A percentile compares a stretch with the other conserved stretches of the same genome.
Conservation (phyloP, 1,139 yeast species). For the Blastobotrys buckinghamii region DNA sequence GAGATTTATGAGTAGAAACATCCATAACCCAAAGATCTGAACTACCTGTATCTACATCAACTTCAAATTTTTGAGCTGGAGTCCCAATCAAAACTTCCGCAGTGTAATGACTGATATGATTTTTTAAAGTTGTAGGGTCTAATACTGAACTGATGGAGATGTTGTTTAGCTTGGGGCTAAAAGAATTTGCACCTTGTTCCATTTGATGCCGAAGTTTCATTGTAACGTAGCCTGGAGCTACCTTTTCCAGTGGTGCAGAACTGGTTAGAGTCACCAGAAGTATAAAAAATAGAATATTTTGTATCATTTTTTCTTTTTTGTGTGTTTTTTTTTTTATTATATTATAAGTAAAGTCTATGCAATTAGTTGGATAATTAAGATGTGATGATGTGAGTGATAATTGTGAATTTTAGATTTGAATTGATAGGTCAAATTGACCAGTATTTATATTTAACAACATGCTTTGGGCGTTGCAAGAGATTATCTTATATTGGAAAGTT, state of each 20-base stretch:
- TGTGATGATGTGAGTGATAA: no score
- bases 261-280: neutral
- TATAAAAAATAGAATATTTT: no score
- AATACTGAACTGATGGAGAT: neutral
- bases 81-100: constrained; percentile 17
- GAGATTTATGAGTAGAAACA: constrained; percentile 13
- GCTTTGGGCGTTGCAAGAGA: no score
- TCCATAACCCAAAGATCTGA: constrained; percentile 55
- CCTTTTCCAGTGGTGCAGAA: neutral
- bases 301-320: no score
- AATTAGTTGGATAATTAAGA: no score
- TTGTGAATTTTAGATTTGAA: no score
- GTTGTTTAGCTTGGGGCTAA: neutral
- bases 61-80: constrained; percentile 14
- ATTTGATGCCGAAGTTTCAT: neutral
- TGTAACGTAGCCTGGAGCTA: neutral
- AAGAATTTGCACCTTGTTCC: neutral
- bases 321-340: no score
- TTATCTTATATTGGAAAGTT: no score
- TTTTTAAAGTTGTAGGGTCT: neutral
- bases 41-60: constrained; percentile 40
- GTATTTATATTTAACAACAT: no score
- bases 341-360: no score
- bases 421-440: no score
- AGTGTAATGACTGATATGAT: constrained; percentile 13